phyloP scores from a whole-genome alignment of 768 basidiomycete species.

The Exsudoporus frostii region DNA sequence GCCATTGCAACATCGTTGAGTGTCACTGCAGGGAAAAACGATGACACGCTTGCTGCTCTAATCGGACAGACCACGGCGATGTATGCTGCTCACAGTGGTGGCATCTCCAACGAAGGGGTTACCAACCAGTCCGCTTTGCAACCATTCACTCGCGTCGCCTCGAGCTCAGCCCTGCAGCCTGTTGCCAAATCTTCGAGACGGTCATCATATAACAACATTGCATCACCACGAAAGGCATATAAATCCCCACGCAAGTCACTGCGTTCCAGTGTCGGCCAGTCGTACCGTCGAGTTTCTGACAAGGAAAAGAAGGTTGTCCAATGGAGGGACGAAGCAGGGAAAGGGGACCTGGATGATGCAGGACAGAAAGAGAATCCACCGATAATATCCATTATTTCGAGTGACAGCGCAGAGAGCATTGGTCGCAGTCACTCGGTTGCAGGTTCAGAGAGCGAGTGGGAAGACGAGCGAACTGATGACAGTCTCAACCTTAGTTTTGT shows the following conservation, averaged over 20 bases:
- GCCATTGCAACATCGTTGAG: slow-evolving; percentile 51
- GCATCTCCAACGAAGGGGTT: slow-evolving; percentile 45
- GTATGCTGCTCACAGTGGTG: slow-evolving; percentile 43
- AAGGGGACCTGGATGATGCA: slow-evolving; percentile 72
- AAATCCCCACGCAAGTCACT: slow-evolving; percentile 71
- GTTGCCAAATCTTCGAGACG: slow-evolving; percentile 41
- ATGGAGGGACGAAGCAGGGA: slow-evolving; percentile 86
- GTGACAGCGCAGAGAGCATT: slow-evolving; percentile 35
- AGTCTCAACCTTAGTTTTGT: slow-evolving; percentile 58
- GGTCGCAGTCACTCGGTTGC: slow-evolving; percentile 43
- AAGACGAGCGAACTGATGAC: slow-evolving; percentile 84
- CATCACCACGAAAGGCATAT: slow-evolving; percentile 49
- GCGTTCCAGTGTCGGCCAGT: slow-evolving; percentile 59
- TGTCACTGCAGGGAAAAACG: slow-evolving; percentile 61
- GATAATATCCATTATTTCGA: slow-evolving; percentile 30
- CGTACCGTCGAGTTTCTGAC: slow-evolving; percentile 63
- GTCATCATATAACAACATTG: slow-evolving; percentile 38
- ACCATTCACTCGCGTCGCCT: slow-evolving; percentile 44
- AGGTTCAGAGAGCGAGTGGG: slow-evolving; percentile 85
- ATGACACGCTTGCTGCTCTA: slow-evolving; percentile 63
- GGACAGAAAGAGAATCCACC: slow-evolving; percentile 30
- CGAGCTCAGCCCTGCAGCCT: slow-evolving; percentile 48
- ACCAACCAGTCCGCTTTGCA: slow-evolving; percentile 42
- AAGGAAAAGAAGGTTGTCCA: slow-evolving; percentile 78
- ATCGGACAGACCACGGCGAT: slow-evolving; percentile 64